Evolutionary conservation across 306 rosid genomes (phyloP), one percentile per base, ranked within the genome.

Genomic region (Vicia villosa): DNA sequence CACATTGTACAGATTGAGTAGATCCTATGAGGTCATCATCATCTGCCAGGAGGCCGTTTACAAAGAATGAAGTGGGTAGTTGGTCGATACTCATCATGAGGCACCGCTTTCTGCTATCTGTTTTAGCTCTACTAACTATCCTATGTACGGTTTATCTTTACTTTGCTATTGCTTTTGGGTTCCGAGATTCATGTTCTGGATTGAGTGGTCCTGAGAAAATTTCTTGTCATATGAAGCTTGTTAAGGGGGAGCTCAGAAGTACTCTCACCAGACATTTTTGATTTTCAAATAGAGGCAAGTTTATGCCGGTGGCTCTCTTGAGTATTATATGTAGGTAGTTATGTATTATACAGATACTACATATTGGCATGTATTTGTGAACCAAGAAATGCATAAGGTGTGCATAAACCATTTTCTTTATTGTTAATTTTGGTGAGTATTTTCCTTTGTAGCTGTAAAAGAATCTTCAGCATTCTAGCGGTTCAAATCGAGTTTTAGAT

Each of bases 91-190:
- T 91, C 37, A 3, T 82, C 8, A 76, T 70, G 58, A 83, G 97
- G 78, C 97, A 91, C 47, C 88, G 85, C 6, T 91, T 63, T 84
- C 94, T 91, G 66, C 78, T 89, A 77, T 75, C 77, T n/a, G 94
- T 96, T 19, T 81, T 91, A 10, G 76, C 32, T 55, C 81, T 89
- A 34, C 77, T 91, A 52, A 43, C 78, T 46, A 57, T 82, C 79
- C 87, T 91, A 69, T 91, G 97, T 71, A 87, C 87, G 12, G 65
- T 91, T 52, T 91, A 91, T 74, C 96, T 91, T 21, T 91, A 89
- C 80, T 91, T 89, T 63, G 97, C 97, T 3, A 70, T 91, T 74
- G 82, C 96, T 26, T 72, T 89, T 11, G 89, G 83, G 8, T 76
- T 85, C 63, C 16, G 43, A 26, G 79, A 76, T 15, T 13, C 84